These are phyloP conservation scores for Capsicum rhomboideum DNA, from an alignment of 257 asterid species.

Conservation along the genomic window DNA sequence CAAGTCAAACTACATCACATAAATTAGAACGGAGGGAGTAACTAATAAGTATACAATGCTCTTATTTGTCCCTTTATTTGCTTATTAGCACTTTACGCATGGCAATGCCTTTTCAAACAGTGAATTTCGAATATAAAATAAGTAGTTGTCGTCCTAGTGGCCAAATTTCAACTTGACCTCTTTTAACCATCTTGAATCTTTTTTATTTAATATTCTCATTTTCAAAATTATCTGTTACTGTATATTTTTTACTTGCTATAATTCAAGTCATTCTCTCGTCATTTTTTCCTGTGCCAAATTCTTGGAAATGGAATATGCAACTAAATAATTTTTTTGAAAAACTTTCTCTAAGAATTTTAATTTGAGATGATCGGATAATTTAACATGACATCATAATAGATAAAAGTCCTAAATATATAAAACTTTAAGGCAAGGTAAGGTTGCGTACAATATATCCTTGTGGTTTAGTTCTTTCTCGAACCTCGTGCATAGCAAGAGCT, in stretches of 20 bases:
- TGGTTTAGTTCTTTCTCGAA: too few species aligned
- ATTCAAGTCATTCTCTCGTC: too few species aligned
- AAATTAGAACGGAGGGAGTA: too few species aligned
- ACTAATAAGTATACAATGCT: neutral
- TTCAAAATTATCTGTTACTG: too few species aligned
- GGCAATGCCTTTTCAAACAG: neutral
- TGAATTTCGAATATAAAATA: neutral
- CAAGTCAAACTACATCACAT: too few species aligned
- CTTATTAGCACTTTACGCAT: neutral
- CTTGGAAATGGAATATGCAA: neutral
- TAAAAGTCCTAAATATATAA: too few species aligned
- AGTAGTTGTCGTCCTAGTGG: neutral
- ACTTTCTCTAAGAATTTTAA: neutral
- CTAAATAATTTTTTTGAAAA: neutral
- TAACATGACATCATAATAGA: neutral
- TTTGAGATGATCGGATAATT: neutral
- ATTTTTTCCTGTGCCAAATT: neutral
- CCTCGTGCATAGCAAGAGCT: too few species aligned
- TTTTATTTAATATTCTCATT: neutral
- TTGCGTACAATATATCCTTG: too few species aligned
- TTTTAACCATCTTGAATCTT: neutral
- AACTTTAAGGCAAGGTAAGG: too few species aligned
- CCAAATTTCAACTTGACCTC: neutral
- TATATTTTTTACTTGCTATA: too few species aligned
- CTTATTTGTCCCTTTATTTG: neutral